These are phyloP conservation scores for Camellia oleifera DNA, from an alignment of 179 eudicot species.

Conservation along the genomic window DNA sequence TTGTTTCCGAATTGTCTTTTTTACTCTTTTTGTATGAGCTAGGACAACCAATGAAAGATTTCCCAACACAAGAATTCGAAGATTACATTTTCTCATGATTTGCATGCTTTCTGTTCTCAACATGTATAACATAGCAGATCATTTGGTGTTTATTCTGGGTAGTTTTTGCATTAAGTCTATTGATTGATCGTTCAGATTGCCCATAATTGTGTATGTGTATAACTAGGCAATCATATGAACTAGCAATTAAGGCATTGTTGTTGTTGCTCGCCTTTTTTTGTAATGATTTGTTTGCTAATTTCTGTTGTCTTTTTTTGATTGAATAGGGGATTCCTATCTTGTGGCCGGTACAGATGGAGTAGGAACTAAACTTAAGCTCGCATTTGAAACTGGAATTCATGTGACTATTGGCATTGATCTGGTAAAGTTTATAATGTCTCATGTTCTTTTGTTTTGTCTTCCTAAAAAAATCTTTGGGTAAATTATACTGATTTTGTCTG, in stretches of 20 bases:
- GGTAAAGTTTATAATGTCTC: conserved; percentile 32
- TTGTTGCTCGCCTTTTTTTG: not conserved
- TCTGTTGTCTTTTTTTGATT: not conserved
- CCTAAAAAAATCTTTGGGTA: too few relatives aligned
- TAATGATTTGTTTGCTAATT: not conserved
- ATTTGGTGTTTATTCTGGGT: not conserved
- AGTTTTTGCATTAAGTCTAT: not conserved
- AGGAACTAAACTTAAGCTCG: conserved; percentile 93
- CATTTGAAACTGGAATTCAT: conserved; percentile 92
- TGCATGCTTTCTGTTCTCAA: not conserved
- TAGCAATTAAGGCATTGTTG: not conserved
- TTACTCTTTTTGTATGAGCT: too few relatives aligned
- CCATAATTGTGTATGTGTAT: not conserved
- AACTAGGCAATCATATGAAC: not conserved
- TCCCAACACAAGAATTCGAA: too few relatives aligned
- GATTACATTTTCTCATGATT: too few relatives aligned
- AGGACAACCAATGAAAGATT: too few relatives aligned
- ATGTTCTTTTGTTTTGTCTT: not conserved
- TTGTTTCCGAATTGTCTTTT: not conserved
- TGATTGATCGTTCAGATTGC: not conserved
- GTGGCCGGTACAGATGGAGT: conserved; percentile 99
- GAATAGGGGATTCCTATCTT: conserved; percentile 86
- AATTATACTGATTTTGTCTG: too few relatives aligned
- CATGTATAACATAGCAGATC: not conserved
- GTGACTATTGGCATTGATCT: conserved; percentile 93